A percentile compares a stretch with the other conserved stretches of the same genome.
phyloP scores from a whole-genome alignment of 495 filamentous ascomycete species.

The Aspergillus conjunctus region DNA sequence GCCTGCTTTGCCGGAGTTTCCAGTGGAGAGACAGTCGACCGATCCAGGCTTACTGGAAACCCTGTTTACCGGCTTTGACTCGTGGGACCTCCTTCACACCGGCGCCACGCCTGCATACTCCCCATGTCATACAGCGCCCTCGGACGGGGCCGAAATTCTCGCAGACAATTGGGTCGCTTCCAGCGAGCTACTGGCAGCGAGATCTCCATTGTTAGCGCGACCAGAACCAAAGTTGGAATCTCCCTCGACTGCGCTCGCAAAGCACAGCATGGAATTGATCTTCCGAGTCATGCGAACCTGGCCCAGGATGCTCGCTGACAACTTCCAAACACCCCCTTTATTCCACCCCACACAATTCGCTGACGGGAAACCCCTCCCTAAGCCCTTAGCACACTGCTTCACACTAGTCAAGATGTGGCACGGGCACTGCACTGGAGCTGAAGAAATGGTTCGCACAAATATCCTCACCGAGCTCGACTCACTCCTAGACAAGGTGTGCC shows the following conservation, averaged over 20 bases:
- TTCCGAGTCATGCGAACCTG: constrained; percentile 39
- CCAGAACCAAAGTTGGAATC: not conserved
- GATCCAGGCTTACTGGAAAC: too few species aligned
- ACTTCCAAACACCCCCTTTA: constrained; percentile 38
- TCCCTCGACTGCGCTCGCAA: constrained; percentile 11
- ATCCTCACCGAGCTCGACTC: constrained; percentile 34
- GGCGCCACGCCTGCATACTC: too few species aligned
- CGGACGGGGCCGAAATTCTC: too few species aligned
- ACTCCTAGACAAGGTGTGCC: constrained; percentile 29
- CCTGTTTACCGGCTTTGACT: too few species aligned
- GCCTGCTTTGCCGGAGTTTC: too few species aligned
- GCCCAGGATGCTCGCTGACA: constrained; percentile 41
- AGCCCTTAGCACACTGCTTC: constrained; percentile 38
- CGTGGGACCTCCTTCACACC: too few species aligned
- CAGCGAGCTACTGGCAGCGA: too few species aligned
- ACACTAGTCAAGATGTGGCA: constrained; percentile 45
- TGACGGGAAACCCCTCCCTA: constrained; percentile 20
- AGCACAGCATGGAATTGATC: constrained; percentile 40
- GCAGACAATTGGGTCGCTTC: not conserved
- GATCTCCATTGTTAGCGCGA: not conserved
- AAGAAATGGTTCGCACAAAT: constrained; percentile 31
- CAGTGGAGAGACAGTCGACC: too few species aligned
- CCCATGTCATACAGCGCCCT: too few species aligned
- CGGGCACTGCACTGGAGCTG: constrained; percentile 33
- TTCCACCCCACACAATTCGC: constrained; percentile 32